These are phyloP conservation scores for Leptodontidium sp. DNA, from an alignment of 2,329 filamentous ascomycete species.

Conservation along the genomic window DNA sequence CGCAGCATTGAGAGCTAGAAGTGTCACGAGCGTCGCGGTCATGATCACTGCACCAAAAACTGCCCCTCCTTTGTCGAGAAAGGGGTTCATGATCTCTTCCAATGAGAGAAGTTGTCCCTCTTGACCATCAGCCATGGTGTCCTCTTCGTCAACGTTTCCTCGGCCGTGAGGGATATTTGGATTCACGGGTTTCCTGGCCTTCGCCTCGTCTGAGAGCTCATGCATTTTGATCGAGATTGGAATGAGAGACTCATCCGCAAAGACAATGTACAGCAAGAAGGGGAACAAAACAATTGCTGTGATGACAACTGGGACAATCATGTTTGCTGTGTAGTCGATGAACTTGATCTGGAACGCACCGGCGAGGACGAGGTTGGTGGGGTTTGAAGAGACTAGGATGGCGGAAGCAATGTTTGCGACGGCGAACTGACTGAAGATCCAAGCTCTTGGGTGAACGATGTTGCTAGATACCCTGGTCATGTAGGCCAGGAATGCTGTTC, in stretches of 20 bases:
- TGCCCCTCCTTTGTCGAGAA: constrained; percentile 72
- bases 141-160: constrained; percentile 61
- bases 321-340: constrained; percentile 78
- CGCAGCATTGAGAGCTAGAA: constrained; percentile 71
- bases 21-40: constrained; percentile 70
- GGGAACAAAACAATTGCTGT: constrained; percentile 75
- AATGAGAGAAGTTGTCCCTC: constrained; percentile 65
- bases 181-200: constrained; percentile 67
- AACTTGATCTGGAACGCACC: constrained; percentile 78
- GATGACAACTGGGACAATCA: constrained; percentile 75
- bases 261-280: constrained; percentile 74
- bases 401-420: constrained; percentile 78
- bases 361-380: constrained; percentile 77
- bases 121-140: constrained; percentile 54
- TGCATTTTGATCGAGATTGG: constrained; percentile 73
- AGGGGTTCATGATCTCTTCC: constrained; percentile 80
- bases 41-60: constrained; percentile 71
- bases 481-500: constrained; percentile 78
- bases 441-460: constrained; percentile 73
- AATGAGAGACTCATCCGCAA: constrained; percentile 69
- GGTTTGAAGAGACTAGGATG: constrained; percentile 80
- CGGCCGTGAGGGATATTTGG: constrained; percentile 75
- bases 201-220: constrained; percentile 66
- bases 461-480: constrained; percentile 78
- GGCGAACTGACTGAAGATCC: constrained; percentile 77